These are phyloP conservation scores for Leishmania aethiopica DNA, from an alignment of 208 protist genomes.

Conservation along the genomic window DNA sequence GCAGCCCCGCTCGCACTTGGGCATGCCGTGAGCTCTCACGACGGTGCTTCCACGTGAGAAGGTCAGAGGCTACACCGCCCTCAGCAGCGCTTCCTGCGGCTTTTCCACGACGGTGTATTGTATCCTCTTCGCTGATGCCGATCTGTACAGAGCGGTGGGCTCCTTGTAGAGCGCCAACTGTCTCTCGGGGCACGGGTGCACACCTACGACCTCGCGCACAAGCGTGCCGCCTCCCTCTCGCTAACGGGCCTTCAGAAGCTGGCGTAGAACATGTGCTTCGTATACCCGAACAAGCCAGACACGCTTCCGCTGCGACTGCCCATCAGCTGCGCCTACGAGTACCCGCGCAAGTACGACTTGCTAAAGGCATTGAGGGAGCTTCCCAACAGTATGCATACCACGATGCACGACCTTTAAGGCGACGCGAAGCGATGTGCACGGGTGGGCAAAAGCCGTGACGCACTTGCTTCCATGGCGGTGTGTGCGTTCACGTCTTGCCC, in stretches of 20 bases:
- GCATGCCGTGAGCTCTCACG: conserved; percentile 34
- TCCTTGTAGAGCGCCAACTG: conserved; percentile 59
- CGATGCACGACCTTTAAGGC: conserved; percentile 63
- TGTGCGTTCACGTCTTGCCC: background rate
- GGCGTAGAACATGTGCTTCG: conserved; percentile 55
- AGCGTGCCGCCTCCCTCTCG: conserved; percentile 18
- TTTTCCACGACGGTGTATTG: conserved; percentile 37
- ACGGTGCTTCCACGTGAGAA: conserved; percentile 10
- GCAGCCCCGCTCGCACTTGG: conserved; percentile 53
- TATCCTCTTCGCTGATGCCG: conserved; percentile 32
- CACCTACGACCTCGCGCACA: conserved; percentile 48
- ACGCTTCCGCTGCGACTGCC: conserved; percentile 59
- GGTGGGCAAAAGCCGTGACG: background rate
- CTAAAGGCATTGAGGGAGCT: conserved; percentile 36
- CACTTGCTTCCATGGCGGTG: background rate
- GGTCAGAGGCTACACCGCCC: background rate
- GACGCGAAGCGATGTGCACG: background rate
- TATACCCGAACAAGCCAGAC: conserved; percentile 76
- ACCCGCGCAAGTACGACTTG: conserved; percentile 49
- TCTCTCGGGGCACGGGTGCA: conserved; percentile 52
- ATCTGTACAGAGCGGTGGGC: conserved; percentile 16
- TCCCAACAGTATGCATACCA: conserved; percentile 30
- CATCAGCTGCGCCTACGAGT: conserved; percentile 65
- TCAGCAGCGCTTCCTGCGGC: conserved; percentile 59
- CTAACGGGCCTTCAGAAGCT: conserved; percentile 39